Evolutionary conservation across 352 stramenopile genomes (phyloP).

Genomic region (Pythium angustatum): DNA sequence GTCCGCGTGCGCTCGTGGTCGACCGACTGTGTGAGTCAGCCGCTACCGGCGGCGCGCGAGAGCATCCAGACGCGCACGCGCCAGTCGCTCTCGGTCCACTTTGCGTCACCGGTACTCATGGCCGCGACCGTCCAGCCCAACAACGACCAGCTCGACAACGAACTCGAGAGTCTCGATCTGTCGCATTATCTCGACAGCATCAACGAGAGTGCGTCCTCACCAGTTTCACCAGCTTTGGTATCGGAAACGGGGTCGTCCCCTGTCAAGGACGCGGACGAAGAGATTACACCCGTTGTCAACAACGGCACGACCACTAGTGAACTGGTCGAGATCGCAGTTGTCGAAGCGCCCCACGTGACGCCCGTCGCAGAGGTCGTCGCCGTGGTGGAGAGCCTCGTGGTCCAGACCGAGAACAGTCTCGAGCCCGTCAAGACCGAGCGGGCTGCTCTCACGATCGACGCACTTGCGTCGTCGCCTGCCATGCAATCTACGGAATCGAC

Average conservation of each 20-base stretch:
- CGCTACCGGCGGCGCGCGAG: constrained; percentile 5
- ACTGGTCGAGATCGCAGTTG: no score
- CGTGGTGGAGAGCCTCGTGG: not conserved
- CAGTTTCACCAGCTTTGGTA: not conserved
- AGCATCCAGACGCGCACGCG: constrained; percentile 15
- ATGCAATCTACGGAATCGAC: not conserved
- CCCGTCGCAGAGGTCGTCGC: not conserved
- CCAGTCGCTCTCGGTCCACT: constrained; percentile 29
- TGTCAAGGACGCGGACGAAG: not conserved
- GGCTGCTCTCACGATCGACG: no score
- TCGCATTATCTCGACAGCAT: constrained; percentile 17
- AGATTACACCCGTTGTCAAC: no score
- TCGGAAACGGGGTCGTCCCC: not conserved
- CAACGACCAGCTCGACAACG: constrained; percentile 3
- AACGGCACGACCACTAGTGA: no score
- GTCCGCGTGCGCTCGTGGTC: constrained; percentile 24
- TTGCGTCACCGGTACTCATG: constrained; percentile 24
- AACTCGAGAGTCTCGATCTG: constrained; percentile 20
- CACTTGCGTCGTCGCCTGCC: no score
- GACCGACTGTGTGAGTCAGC: constrained; percentile 21
- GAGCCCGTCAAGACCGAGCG: not conserved
- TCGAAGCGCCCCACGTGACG: not conserved
- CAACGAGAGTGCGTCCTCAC: not conserved
- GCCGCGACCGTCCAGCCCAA: constrained; percentile 9
- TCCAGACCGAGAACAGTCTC: not conserved